Conservation (phyloP, 805 yeast species). For the Wickerhamiella allomyrinae region DNA sequence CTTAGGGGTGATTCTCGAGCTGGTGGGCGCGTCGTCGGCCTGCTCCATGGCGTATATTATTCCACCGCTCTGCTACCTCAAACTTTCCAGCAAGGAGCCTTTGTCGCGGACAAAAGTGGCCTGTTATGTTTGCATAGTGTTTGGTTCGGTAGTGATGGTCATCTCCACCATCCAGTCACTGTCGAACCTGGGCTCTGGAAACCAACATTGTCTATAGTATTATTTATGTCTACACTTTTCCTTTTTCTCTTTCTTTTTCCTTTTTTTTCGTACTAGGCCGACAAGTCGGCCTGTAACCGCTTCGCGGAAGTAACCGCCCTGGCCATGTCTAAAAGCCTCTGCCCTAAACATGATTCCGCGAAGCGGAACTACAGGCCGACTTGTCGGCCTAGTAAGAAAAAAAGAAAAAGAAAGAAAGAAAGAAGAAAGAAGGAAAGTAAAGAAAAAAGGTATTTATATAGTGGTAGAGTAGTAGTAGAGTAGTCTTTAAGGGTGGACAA, state of each 20-base stretch:
- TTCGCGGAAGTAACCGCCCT: too few species aligned
- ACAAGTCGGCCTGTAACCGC: too few species aligned
- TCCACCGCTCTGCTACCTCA: constrained; percentile 73
- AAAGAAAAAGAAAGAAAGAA: too few species aligned
- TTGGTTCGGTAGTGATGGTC: constrained; percentile 68
- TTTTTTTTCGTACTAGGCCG: too few species aligned
- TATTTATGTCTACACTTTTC: neutral
- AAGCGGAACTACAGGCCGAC: too few species aligned
- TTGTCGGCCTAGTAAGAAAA: too few species aligned
- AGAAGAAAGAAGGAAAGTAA: too few species aligned
- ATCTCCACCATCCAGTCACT: constrained; percentile 51
- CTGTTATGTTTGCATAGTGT: constrained; percentile 43
- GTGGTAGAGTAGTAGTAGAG: too few species aligned
- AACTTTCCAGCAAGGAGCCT: constrained; percentile 33
- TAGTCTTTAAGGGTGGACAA: too few species aligned
- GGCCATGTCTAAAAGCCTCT: too few species aligned
- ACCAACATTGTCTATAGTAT: neutral
- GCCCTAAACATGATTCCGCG: too few species aligned
- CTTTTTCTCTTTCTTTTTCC: neutral
- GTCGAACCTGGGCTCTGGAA: neutral
- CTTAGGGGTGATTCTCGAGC: constrained; percentile 74
- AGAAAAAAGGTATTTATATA: too few species aligned
- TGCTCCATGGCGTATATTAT: constrained; percentile 82
- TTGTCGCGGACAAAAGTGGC: constrained; percentile 35
- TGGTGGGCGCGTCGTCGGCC: constrained; percentile 88